A percentile compares a stretch with the other conserved stretches of the same genome.
Evolutionary conservation across 352 stramenopile genomes (phyloP).

Genomic region (Phytophthora constricta): DNA sequence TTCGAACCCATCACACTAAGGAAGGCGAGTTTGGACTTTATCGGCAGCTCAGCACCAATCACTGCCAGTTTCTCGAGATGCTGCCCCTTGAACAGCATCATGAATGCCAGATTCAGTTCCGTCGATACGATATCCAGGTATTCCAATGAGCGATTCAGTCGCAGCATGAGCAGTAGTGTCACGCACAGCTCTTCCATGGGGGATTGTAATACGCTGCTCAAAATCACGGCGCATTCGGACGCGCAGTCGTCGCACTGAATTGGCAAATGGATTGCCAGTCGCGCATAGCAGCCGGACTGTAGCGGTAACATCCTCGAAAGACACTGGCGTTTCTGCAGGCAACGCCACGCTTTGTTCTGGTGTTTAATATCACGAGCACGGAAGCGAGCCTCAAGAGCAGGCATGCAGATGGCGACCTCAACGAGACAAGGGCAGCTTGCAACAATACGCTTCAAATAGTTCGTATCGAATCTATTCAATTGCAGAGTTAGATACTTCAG

Average conservation of each 20-base stretch:
- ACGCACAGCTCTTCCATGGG: neutral
- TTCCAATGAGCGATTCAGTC: neutral
- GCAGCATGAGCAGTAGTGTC: neutral
- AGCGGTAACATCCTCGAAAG: neutral
- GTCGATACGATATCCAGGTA: neutral
- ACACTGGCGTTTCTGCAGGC: neutral
- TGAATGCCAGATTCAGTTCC: neutral
- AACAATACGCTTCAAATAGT: neutral
- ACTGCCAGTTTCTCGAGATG: neutral
- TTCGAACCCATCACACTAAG: neutral
- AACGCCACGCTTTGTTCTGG: neutral
- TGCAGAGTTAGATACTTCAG: conserved; percentile 8
- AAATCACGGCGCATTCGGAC: neutral
- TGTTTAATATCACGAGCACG: neutral
- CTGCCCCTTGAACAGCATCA: neutral
- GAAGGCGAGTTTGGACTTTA: neutral
- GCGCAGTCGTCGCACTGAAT: neutral
- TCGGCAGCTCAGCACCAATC: neutral
- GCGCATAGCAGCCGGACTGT: neutral
- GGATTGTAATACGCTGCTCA: neutral
- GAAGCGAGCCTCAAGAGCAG: conserved; percentile 2
- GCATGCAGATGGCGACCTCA: conserved; percentile 1
- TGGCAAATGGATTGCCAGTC: neutral
- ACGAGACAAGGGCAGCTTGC: neutral
- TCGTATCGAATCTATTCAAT: neutral